These are phyloP conservation scores for Aspergillus chevalieri DNA, from an alignment of 2,329 filamentous ascomycete genomes.

Conservation along the genomic window DNA sequence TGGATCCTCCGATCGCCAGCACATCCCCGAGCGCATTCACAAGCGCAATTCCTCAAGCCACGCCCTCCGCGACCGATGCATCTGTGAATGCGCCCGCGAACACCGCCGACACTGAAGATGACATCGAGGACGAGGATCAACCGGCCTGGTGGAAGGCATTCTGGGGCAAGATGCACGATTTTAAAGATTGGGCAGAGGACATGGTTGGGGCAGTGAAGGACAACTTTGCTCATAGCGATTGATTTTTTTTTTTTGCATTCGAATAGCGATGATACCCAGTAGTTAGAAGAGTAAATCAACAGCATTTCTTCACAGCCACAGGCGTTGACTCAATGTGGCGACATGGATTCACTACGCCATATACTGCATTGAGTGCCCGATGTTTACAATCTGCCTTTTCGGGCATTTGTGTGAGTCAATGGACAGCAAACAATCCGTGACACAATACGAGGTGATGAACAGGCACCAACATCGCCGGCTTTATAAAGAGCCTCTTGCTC, in stretches of 20 bases:
- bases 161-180: constrained; percentile 27
- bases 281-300: background rate
- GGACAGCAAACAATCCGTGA: no score
- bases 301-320: background rate
- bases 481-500: no score
- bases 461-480: no score
- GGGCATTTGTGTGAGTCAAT: background rate
- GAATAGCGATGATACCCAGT: background rate
- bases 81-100: constrained; percentile 7
- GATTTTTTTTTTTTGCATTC: background rate
- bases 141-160: constrained; percentile 29
- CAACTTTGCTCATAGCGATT: constrained; percentile 14
- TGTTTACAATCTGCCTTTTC: background rate
- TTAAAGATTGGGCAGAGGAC: constrained; percentile 32
- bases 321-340: background rate
- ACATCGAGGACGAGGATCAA: constrained; percentile 16
- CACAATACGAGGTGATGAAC: no score
- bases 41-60: constrained; percentile 1
- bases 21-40: background rate
- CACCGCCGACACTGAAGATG: constrained; percentile 10
- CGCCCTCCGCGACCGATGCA: constrained; percentile 4
- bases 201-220: constrained; percentile 26
- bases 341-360: background rate
- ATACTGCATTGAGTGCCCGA: background rate
- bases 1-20: constrained; percentile 22